phyloP scores from a whole-genome alignment of 2,329 filamentous ascomycete genomes.

The Magnaporthales sp. region DNA sequence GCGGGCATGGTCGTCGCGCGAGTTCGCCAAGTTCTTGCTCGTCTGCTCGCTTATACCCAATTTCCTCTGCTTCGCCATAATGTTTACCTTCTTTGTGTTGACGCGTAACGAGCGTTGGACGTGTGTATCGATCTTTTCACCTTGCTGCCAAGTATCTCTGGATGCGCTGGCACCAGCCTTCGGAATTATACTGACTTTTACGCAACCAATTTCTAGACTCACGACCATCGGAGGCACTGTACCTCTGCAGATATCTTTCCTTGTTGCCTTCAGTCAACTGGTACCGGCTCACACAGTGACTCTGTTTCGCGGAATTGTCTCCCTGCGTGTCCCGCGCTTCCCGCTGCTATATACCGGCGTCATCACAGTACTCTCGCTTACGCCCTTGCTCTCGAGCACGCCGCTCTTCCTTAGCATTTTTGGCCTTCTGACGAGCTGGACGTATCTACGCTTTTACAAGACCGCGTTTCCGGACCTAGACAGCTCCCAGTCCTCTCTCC shows the following conservation, averaged over 20 bases:
- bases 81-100: slow-evolving; percentile 60
- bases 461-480: slow-evolving; percentile 61
- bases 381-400: slow-evolving; percentile 55
- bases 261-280: slow-evolving; percentile 95
- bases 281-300: slow-evolving; percentile 96
- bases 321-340: slow-evolving; percentile 71
- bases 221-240: slow-evolving; percentile 84
- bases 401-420: slow-evolving; percentile 71
- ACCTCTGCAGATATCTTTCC: slow-evolving; percentile 83
- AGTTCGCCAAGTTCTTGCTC: slow-evolving; percentile 84
- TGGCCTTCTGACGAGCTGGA: slow-evolving; percentile 84
- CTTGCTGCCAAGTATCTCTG: background rate
- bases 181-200: slow-evolving; percentile 2
- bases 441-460: slow-evolving; percentile 94
- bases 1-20: slow-evolving; percentile 85
- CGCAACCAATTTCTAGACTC: slow-evolving; percentile 39
- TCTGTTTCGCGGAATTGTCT: slow-evolving; percentile 79
- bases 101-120: slow-evolving; percentile 59
- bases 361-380: slow-evolving; percentile 55
- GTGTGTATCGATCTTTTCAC: slow-evolving; percentile 30
- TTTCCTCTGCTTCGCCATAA: slow-evolving; percentile 60
- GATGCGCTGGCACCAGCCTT: background rate
- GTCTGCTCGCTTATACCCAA: slow-evolving; percentile 76
- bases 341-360: slow-evolving; percentile 67
- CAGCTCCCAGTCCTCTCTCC: slow-evolving; percentile 54